Evolutionary conservation across 2,329 filamentous ascomycete genomes (phyloP).

Genomic region (Lizonia empirigonia): DNA sequence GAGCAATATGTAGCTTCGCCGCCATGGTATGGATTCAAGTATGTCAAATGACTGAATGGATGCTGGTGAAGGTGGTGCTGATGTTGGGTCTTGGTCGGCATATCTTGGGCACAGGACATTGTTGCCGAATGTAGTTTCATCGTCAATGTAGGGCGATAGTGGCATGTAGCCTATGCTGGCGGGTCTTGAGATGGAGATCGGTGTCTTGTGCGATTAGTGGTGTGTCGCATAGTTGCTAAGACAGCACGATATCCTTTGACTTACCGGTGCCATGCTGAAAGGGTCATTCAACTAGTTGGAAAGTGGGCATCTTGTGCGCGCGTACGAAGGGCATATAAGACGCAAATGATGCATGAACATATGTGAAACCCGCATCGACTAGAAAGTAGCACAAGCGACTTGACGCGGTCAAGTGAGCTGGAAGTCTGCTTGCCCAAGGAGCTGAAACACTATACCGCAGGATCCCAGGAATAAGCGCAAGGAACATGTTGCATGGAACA

Average conservation of each 20-base stretch:
- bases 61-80: constrained; percentile 43
- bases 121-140: constrained; percentile 29
- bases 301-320: constrained; percentile 1
- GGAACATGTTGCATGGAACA: constrained; percentile 25
- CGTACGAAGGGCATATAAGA: constrained; percentile 11
- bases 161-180: constrained; percentile 31
- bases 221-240: constrained; percentile 19
- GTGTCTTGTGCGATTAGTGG: constrained; percentile 31
- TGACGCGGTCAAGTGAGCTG: neutral
- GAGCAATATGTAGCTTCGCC: constrained; percentile 29
- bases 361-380: constrained; percentile 35
- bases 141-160: constrained; percentile 37
- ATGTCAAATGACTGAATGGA: constrained; percentile 45
- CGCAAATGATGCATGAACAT: constrained; percentile 13
- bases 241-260: constrained; percentile 25
- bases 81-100: constrained; percentile 38
- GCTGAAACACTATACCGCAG: constrained; percentile 36
- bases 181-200: constrained; percentile 21
- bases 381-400: constrained; percentile 17
- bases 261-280: constrained; percentile 35
- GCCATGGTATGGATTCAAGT: constrained; percentile 42
- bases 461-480: constrained; percentile 6
- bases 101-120: constrained; percentile 41
- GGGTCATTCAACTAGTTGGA: constrained; percentile 6
- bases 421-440: constrained; percentile 18